Percentiles rank a stretch among this genome's conserved stretches.
These are phyloP conservation scores for Coprinopsis cinerea DNA, from an alignment of 768 basidiomycete species.

Conservation along the genomic window DNA sequence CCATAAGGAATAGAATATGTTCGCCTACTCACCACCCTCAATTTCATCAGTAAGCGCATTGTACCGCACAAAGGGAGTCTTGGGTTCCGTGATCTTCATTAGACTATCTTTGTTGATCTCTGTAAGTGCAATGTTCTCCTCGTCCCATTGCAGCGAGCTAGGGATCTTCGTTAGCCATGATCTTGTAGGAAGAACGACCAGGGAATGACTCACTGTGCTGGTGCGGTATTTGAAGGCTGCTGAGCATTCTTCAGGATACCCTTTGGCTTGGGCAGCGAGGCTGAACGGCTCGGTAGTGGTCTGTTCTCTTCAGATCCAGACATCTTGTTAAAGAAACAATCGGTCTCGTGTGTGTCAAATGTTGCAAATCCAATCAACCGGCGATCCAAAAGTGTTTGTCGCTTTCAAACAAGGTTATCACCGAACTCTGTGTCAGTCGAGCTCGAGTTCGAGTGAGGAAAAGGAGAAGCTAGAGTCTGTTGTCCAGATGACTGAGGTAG, in stretches of 20 bases:
- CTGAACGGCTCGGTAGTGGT: conserved; percentile 51
- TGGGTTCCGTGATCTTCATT: conserved; percentile 98
- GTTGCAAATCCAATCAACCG: too few species aligned
- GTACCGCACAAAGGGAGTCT: conserved; percentile 93
- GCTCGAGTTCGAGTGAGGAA: too few species aligned
- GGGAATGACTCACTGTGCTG: conserved; percentile 43
- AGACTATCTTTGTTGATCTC: conserved; percentile 92
- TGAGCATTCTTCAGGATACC: conserved; percentile 86
- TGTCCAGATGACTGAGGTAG: too few species aligned
- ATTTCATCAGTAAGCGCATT: conserved; percentile 80
- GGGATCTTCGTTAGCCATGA: neutral
- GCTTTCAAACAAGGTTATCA: too few species aligned
- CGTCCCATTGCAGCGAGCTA: conserved; percentile 88
- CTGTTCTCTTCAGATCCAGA: neutral
- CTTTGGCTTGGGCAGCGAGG: conserved; percentile 70
- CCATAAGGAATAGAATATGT: neutral
- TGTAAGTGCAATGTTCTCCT: conserved; percentile 86
- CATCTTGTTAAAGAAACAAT: neutral
- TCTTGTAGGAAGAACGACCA: too few species aligned
- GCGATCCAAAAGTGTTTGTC: too few species aligned
- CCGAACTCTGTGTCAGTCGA: too few species aligned
- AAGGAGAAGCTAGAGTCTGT: too few species aligned
- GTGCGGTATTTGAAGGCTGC: conserved; percentile 29
- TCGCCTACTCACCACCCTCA: conserved; percentile 61
- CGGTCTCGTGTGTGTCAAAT: too few species aligned